Percentiles rank a stretch among this genome's conserved stretches.
These are phyloP conservation scores for Ophiostoma pallidulum DNA, from an alignment of 2,329 filamentous ascomycete species.

Conservation along the genomic window DNA sequence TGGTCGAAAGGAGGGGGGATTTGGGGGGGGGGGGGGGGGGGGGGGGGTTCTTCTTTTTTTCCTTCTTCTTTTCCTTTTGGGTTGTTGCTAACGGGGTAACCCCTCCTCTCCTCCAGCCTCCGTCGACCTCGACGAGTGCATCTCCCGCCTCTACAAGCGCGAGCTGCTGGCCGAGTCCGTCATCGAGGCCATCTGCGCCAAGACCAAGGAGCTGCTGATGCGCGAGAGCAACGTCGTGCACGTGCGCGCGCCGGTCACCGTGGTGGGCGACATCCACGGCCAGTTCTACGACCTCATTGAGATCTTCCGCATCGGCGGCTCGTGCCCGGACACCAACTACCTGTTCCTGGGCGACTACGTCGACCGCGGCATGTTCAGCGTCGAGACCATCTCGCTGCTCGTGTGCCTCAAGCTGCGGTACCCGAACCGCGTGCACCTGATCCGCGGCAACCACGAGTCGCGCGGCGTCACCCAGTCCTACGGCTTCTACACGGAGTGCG, in stretches of 20 bases:
- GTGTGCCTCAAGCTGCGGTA: conserved; percentile 96
- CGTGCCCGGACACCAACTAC: conserved; percentile 96
- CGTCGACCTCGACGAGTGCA: conserved; percentile 98
- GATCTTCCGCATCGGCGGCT: conserved; percentile 97
- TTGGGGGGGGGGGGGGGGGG: too few species aligned
- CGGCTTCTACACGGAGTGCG: conserved; percentile 97
- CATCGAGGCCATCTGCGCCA: conserved; percentile 97
- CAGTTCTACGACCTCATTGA: conserved; percentile 99
- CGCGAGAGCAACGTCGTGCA: conserved; percentile 99
- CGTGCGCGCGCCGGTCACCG: conserved; percentile 87
- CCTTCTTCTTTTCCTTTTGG: too few species aligned
- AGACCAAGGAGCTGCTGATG: conserved; percentile 98
- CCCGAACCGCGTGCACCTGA: conserved; percentile 88
- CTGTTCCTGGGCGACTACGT: conserved; percentile 97
- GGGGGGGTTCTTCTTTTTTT: too few species aligned
- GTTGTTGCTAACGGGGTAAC: too few species aligned
- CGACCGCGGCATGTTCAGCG: conserved; percentile 95
- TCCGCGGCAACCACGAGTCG: conserved; percentile 96
- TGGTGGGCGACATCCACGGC: conserved; percentile 96
- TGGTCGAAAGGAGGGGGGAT: neutral
- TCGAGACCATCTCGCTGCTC: conserved; percentile 95
- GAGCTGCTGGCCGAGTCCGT: conserved; percentile 92
- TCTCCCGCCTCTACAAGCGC: conserved; percentile 91
- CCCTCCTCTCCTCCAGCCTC: too few species aligned
- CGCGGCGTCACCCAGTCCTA: conserved; percentile 97